Percentiles rank a stretch among this genome's conserved stretches.
Conservation (phyloP, 2,329 filamentous ascomycete species). For the Ascochyta clinopodiicola region DNA sequence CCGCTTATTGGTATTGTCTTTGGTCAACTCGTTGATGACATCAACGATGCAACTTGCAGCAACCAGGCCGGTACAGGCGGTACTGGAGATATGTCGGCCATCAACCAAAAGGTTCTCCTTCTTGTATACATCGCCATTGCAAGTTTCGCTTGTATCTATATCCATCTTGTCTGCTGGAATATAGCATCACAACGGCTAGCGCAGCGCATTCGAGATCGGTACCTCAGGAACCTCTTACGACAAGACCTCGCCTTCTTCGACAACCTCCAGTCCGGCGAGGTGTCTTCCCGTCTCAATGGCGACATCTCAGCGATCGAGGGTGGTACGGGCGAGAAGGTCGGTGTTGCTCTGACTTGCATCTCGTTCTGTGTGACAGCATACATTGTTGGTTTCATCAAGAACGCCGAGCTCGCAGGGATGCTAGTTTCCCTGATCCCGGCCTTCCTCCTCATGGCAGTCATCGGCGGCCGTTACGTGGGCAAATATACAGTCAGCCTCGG, state of each 20-base stretch:
- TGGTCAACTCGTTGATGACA: constrained; percentile 66
- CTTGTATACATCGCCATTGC: constrained; percentile 70
- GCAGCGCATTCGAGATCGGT: constrained; percentile 66
- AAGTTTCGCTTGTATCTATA: constrained; percentile 69
- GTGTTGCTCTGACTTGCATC: constrained; percentile 66
- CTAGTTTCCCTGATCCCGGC: constrained; percentile 68
- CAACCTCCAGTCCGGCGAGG: constrained; percentile 66
- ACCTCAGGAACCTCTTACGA: constrained; percentile 64
- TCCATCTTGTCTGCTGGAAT: constrained; percentile 69
- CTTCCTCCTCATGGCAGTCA: constrained; percentile 64
- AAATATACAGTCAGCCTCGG: constrained; percentile 60
- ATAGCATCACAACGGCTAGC: constrained; percentile 69
- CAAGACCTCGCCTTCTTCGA: constrained; percentile 72
- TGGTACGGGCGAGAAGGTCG: constrained; percentile 74
- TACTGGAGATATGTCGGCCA: constrained; percentile 49
- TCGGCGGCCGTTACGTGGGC: constrained; percentile 62
- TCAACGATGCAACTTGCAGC: constrained; percentile 64
- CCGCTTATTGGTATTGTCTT: constrained; percentile 70
- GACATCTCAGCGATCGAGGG: constrained; percentile 72
- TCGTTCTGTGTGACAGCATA: constrained; percentile 74
- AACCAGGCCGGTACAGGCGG: constrained; percentile 28
- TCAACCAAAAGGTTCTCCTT: constrained; percentile 64
- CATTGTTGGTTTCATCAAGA: constrained; percentile 70
- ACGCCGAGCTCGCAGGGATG: constrained; percentile 68
- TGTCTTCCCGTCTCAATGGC: constrained; percentile 67